These are phyloP conservation scores for Coemansia sp. DNA, from an alignment of 192 early-diverging fungal species.

Conservation along the genomic window DNA sequence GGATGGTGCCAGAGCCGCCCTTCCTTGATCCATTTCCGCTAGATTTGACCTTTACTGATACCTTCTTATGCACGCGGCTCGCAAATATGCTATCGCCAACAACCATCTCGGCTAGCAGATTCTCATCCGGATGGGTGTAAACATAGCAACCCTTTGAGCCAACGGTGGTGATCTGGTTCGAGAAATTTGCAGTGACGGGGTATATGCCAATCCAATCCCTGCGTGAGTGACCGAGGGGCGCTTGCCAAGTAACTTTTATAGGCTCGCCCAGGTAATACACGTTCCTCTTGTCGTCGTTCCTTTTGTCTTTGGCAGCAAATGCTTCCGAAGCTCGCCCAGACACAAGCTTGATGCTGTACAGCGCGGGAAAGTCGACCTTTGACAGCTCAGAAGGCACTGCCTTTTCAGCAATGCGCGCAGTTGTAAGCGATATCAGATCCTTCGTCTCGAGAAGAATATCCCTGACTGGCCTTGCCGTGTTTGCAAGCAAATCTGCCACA, in stretches of 20 bases:
- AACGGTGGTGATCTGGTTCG: constrained; percentile 70
- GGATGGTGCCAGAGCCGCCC: neutral
- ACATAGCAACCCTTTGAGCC: constrained; percentile 72
- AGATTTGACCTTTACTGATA: constrained; percentile 29
- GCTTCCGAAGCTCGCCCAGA: constrained; percentile 28
- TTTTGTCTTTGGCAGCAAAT: neutral
- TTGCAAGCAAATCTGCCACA: constrained; percentile 54
- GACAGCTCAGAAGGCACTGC: constrained; percentile 43
- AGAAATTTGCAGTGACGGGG: constrained; percentile 73
- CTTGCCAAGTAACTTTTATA: constrained; percentile 74
- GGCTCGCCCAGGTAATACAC: constrained; percentile 72
- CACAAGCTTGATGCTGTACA: constrained; percentile 30
- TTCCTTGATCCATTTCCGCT: constrained; percentile 5
- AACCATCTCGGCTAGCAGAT: constrained; percentile 57
- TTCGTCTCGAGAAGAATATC: constrained; percentile 61
- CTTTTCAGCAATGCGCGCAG: constrained; percentile 47
- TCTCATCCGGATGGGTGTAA: constrained; percentile 61
- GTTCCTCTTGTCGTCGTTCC: constrained; percentile 8
- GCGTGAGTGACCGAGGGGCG: constrained; percentile 67
- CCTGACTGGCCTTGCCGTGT: constrained; percentile 64
- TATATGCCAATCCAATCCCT: constrained; percentile 96
- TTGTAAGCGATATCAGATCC: constrained; percentile 49
- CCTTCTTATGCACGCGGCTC: constrained; percentile 11
- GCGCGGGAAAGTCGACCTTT: constrained; percentile 21
- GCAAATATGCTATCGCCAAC: constrained; percentile 56